Evolutionary conservation across 768 basidiomycete genomes (phyloP).

Genomic region (Galerina sulciceps): DNA sequence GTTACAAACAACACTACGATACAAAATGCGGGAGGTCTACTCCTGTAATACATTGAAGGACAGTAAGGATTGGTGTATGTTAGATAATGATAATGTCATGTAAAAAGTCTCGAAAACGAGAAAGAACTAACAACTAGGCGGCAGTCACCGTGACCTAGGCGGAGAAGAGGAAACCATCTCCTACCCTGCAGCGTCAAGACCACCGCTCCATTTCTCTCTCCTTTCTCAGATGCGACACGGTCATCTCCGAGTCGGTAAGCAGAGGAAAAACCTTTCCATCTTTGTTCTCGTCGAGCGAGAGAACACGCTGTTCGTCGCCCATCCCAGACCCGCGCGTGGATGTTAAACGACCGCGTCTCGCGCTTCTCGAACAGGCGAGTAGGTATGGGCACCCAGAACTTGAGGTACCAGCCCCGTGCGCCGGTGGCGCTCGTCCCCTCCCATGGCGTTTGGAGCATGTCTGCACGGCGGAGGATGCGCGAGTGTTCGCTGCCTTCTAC

Average conservation of each 20-base stretch:
- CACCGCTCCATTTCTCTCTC: slow-evolving; percentile 40
- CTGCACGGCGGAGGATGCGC: neutral
- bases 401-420: slow-evolving; percentile 37
- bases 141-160: too few relatives aligned
- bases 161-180: too few relatives aligned
- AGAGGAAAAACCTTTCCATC: slow-evolving; percentile 21
- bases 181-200: neutral
- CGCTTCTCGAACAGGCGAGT: slow-evolving; percentile 47
- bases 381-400: slow-evolving; percentile 53
- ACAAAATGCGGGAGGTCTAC: neutral
- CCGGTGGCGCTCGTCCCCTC: slow-evolving; percentile 18
- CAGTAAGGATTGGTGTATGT: neutral
- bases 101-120: neutral
- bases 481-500: slow-evolving; percentile 12
- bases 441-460: slow-evolving; percentile 25
- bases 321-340: slow-evolving; percentile 40
- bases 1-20: neutral
- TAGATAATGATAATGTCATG: neutral
- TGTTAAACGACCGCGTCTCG: slow-evolving; percentile 47
- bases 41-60: neutral
- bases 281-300: slow-evolving; percentile 22
- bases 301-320: slow-evolving; percentile 25
- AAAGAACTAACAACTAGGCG: neutral
- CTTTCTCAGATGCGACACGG: slow-evolving; percentile 45
- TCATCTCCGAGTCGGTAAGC: slow-evolving; percentile 35